Base-by-base conservation (phyloP, 2,329 filamentous ascomycete genomes). In the Hypoxylon sp. region DNA sequence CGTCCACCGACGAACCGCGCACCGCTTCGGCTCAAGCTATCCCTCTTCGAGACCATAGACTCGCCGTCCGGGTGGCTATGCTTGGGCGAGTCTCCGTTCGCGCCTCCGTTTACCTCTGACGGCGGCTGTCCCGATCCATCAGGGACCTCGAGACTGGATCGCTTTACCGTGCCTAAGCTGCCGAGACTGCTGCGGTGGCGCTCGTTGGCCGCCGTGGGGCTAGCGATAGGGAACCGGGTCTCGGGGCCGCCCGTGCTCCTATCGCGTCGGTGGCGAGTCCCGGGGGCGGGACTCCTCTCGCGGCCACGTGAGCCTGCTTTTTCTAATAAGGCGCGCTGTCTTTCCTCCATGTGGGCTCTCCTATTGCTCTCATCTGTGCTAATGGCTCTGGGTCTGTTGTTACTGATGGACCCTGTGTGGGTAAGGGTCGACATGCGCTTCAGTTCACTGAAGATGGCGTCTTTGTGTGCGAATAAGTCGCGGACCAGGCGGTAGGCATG, bases 341-440 rank as follows among this genome's bases (percentile, higher is more conserved):
- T 90, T 79, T 97, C 96, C 81, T 98, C 95, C 90, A 97, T 95
- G 73, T 97, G 91, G 49, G 93, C 93, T 76, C 94, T 93, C 67
- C 96, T 92, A 81, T 97, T 97, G 82, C 94, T 97, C 84, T 99
- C 96, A 78, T 99, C 94, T 0, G 94, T 97, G 79, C 93, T 97
- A 76, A 98, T 93, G 31, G 95, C 95, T 53, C 96, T 91, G 25
- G 93, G 92, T 46, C 94, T 90, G 73, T 85, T 87, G 44, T 83
- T 82, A 60, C 84, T 86, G 48, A 86, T 78, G 1, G 90, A 90
- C 48, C 86, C 84, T n/a, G 88, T 87, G 74, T 92, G 89, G 11
- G 86, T 89, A 17, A 92, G 85, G 8, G 88, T 88, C 48, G 91
- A 93, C 78, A 94, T 92, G 74, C 96, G 94, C 85, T 99, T 99